Conservation (phyloP, 257 asterid genomes). For the Nicotiana sylvestris region DNA sequence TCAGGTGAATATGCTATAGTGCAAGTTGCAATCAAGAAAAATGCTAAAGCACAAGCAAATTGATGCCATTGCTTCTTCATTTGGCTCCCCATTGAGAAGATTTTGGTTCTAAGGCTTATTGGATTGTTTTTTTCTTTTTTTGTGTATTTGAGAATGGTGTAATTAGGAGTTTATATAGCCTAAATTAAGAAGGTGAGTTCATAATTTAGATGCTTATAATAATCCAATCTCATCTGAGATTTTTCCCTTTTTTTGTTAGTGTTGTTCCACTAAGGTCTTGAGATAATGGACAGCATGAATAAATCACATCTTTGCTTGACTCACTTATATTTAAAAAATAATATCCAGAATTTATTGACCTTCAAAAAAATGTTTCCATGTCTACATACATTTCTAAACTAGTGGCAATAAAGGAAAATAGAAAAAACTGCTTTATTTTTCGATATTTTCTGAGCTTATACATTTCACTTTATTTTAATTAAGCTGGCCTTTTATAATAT, state of each 20-base stretch:
- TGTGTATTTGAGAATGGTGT: neutral
- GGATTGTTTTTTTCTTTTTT: neutral
- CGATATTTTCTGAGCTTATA: no score
- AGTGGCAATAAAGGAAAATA: no score
- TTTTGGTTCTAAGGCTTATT: neutral
- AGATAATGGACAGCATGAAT: neutral
- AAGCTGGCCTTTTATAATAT: no score
- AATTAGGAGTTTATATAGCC: neutral
- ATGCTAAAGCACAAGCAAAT: neutral
- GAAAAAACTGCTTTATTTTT: no score
- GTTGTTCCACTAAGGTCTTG: neutral
- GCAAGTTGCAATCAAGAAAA: neutral
- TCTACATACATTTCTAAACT: no score
- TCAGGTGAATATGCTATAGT: neutral
- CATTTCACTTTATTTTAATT: no score
- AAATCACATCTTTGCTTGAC: neutral
- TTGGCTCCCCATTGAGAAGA: neutral
- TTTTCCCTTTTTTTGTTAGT: neutral
- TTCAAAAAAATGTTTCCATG: neutral
- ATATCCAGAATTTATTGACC: neutral
- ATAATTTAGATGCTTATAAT: neutral
- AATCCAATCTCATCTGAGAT: neutral
- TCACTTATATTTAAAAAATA: neutral
- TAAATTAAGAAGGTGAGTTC: neutral
- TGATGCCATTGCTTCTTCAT: slow-evolving; percentile 2